Conservation (phyloP, 345 rosid genomes). For the Corchorus capsularis region DNA sequence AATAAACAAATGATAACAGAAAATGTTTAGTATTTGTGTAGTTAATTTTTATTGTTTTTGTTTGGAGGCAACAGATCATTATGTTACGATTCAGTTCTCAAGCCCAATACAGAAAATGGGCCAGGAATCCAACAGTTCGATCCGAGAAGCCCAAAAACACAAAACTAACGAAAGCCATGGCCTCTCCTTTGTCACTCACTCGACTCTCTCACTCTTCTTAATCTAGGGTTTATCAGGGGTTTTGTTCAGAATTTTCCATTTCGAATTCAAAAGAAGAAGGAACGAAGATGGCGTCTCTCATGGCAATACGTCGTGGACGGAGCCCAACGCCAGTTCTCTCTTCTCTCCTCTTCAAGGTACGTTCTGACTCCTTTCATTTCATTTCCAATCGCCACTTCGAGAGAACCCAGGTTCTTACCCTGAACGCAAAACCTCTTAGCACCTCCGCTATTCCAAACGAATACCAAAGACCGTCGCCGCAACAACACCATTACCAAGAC, state of each 20-base stretch:
- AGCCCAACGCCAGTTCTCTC: constrained; percentile 23
- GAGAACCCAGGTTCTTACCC: constrained; percentile 23
- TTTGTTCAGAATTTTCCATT: constrained; percentile 10
- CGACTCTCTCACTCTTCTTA: no score
- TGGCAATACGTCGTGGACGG: constrained; percentile 44
- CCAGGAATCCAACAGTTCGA: no score
- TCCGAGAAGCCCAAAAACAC: no score
- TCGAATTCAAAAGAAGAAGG: neutral
- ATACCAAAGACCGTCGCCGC: constrained; percentile 36
- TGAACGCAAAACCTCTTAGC: constrained; percentile 36
- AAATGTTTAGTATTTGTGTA: no score
- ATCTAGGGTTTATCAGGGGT: constrained; percentile 28
- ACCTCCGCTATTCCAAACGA: constrained; percentile 44
- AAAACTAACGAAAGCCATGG: neutral
- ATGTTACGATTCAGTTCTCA: no score
- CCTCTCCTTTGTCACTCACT: neutral
- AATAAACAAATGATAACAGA: no score
- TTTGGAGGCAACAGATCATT: no score
- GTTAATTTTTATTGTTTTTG: no score
- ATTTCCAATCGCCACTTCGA: constrained; percentile 10
- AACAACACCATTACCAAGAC: constrained; percentile 21
- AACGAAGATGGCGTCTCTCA: constrained; percentile 42
- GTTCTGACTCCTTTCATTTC: constrained; percentile 25
- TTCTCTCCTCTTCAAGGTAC: constrained; percentile 40
- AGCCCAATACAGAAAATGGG: no score